Evolutionary conservation across 2,329 filamentous ascomycete genomes (phyloP), one percentile per base, ranked within the genome.

Genomic region (Mycosphaerelloides madeirae): DNA sequence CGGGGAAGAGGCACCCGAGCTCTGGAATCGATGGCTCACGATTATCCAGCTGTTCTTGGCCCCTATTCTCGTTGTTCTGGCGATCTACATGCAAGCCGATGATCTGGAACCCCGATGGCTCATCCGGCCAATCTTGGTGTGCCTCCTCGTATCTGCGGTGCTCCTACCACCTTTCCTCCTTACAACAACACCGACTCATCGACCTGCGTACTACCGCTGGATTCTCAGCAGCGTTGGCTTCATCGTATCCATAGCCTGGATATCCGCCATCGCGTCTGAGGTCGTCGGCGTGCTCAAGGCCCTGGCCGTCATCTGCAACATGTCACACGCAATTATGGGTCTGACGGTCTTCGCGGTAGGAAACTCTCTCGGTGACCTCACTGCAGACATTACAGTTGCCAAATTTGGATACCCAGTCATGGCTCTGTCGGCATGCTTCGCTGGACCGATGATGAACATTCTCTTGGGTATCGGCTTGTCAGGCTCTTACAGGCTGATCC

Each of bases 381-480:
- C 98, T 8, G 91, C 93, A 13, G 86, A 98, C 63, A 86, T 97
- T 42, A 98, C 93, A 0, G 86, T 98, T 29, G 93, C 93, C 3
- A 81, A 87, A 28, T 79, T 98, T 2, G 93, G 93, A 2, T 96
- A 90, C 66, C 93, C 93, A 0, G 89, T 98, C 51, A 98, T 98
- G 93, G 93, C 93, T 1, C 70, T 85, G 31, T 90, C 87, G 28
- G 93, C 93, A 3, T 98, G 93, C 64, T 96, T 98, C 64, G 93
- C 93, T n/a, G 94, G 93, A 0, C 93, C 93, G 0, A 91, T 98
- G 88, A 78, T 98, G 31, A 98, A 98, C 59, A 98, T 98, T 51
- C 72, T 98, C 0, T 78, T 98, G 3, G 93, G 93, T 0, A 90
- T 98, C 41, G 93, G 93, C n/a, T 74, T 97, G 3, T 86, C 85